A percentile compares a stretch with the other conserved stretches of the same genome.
Conservation (phyloP, 768 basidiomycete genomes). For the Suillus decipiens region DNA sequence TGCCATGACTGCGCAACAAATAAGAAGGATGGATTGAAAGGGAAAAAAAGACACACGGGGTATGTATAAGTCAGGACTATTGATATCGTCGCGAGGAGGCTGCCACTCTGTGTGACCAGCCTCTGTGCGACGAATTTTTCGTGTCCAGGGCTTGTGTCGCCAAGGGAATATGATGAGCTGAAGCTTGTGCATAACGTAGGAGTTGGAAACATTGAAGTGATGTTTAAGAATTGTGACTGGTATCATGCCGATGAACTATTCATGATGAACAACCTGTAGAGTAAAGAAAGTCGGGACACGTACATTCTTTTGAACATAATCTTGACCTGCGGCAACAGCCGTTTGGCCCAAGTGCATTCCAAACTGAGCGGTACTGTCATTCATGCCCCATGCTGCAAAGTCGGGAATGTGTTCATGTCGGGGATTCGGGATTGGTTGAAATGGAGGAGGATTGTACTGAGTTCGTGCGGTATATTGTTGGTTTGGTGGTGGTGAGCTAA, state of each 20-base stretch:
- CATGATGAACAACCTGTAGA: conserved; percentile 13
- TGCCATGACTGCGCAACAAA: conserved; percentile 73
- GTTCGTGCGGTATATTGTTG: conserved; percentile 27
- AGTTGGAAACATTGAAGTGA: conserved; percentile 95
- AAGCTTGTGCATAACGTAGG: conserved; percentile 90
- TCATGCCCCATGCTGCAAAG: conserved; percentile 80
- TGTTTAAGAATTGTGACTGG: conserved; percentile 80
- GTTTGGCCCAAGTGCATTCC: conserved; percentile 94
- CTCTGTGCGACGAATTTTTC: conserved; percentile 67
- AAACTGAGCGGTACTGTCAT: conserved; percentile 92
- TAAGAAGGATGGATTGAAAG: conserved; percentile 4
- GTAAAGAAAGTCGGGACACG: conserved; percentile 26
- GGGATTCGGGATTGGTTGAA: conserved; percentile 46
- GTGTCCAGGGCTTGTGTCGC: conserved; percentile 86
- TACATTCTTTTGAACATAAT: conserved; percentile 94
- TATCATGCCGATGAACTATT: conserved; percentile 77
- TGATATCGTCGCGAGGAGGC: conserved; percentile 91
- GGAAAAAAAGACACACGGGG: conserved; percentile 55
- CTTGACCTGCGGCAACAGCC: conserved; percentile 91
- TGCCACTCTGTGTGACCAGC: conserved; percentile 73
- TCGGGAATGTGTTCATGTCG: conserved; percentile 39
- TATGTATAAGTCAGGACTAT: conserved; percentile 96
- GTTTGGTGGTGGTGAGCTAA: conserved; percentile 51
- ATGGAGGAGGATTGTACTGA: conserved; percentile 47
- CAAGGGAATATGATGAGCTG: conserved; percentile 92